Percentiles rank a stretch among this genome's conserved stretches.
phyloP scores from a whole-genome alignment of 2,329 filamentous ascomycete genomes.

The Trichophyton simii region DNA sequence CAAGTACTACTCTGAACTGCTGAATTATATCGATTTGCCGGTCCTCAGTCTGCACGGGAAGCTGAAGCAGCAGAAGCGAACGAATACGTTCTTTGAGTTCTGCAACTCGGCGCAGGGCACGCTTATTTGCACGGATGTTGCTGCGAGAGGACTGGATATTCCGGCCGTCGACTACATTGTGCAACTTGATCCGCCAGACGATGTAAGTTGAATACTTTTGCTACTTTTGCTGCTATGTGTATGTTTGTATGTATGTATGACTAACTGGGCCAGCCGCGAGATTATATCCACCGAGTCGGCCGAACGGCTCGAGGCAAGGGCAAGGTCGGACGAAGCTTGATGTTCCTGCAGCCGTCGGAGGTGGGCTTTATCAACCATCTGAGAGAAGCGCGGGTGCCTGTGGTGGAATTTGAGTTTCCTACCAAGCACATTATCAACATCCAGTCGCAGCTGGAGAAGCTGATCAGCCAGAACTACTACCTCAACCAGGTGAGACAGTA shows the following conservation, averaged over 20 bases:
- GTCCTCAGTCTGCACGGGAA: constrained; percentile 83
- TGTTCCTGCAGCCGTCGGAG: constrained; percentile 88
- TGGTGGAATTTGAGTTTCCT: constrained; percentile 94
- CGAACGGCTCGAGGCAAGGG: constrained; percentile 79
- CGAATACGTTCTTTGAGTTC: constrained; percentile 97
- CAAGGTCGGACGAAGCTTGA: constrained; percentile 72
- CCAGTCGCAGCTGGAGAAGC: constrained; percentile 81
- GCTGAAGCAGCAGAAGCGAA: constrained; percentile 98
- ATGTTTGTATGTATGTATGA: neutral
- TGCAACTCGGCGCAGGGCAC: constrained; percentile 73
- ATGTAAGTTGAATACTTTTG: constrained; percentile 25
- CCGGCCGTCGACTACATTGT: constrained; percentile 93
- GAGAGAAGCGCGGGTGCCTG: constrained; percentile 79
- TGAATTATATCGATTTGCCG: constrained; percentile 94
- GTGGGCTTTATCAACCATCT: constrained; percentile 85
- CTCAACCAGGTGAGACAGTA: constrained; percentile 57
- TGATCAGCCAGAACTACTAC: constrained; percentile 93
- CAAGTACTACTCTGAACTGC: constrained; percentile 86
- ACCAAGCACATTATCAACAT: constrained; percentile 83
- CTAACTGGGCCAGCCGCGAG: constrained; percentile 41
- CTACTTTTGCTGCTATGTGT: too few relatives aligned
- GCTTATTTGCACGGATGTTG: constrained; percentile 91
- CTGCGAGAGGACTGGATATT: constrained; percentile 88
- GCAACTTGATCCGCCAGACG: constrained; percentile 89
- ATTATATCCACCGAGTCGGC: constrained; percentile 93